phyloP scores from a whole-genome alignment of 2,329 filamentous ascomycete species.

The Leptographium procerum region DNA sequence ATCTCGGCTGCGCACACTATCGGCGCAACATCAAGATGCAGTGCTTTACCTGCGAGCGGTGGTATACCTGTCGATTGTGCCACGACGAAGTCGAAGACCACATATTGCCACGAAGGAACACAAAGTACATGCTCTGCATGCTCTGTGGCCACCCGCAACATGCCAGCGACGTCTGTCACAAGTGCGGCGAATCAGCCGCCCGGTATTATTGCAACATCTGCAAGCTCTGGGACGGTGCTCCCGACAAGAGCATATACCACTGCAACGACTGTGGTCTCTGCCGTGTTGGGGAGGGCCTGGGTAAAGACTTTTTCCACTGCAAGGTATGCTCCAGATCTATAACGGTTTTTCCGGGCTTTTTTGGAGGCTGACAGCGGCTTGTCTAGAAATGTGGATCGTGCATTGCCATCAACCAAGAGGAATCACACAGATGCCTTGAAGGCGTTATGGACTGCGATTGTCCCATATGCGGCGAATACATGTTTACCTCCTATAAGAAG shows the following conservation, averaged over 20 bases:
- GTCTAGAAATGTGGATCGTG: constrained; percentile 78
- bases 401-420: constrained; percentile 77
- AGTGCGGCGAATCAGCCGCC: constrained; percentile 66
- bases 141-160: constrained; percentile 76
- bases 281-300: constrained; percentile 76
- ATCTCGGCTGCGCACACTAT: constrained; percentile 82
- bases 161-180: constrained; percentile 64
- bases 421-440: constrained; percentile 87
- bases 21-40: constrained; percentile 93
- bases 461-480: constrained; percentile 91
- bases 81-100: constrained; percentile 79
- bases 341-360: not conserved
- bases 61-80: constrained; percentile 93
- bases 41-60: constrained; percentile 77
- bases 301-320: constrained; percentile 97
- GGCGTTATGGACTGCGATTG: constrained; percentile 90
- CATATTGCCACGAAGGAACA: constrained; percentile 66
- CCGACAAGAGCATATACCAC: constrained; percentile 86
- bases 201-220: constrained; percentile 91
- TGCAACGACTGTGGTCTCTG: constrained; percentile 95
- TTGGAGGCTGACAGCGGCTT: not conserved
- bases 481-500: constrained; percentile 80
- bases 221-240: constrained; percentile 94
- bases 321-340: constrained; percentile 45
- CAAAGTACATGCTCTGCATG: constrained; percentile 97